These are phyloP conservation scores for Aegilops speltoides DNA, from an alignment of 176 grass and related monocot genomes.

Conservation along the genomic window DNA sequence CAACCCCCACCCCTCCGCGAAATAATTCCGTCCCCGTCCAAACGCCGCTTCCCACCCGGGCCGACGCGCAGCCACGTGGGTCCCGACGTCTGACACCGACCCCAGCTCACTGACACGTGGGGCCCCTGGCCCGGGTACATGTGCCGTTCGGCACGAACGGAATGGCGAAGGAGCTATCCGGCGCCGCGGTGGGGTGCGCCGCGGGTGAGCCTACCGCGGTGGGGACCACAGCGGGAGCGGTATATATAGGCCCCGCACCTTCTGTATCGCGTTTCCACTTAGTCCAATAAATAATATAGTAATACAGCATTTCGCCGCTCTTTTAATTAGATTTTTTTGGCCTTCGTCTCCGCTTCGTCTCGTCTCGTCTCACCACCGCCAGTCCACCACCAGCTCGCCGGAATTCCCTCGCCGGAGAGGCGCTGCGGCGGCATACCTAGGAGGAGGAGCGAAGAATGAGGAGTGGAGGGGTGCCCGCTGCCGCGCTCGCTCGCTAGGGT, in stretches of 20 bases:
- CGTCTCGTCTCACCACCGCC: background rate
- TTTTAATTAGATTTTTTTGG: background rate
- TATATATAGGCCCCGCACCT: conserved; percentile 10
- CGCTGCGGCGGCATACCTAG: background rate
- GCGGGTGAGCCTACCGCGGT: background rate
- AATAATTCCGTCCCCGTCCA: conserved; percentile 26
- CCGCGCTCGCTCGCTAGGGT: conserved; percentile 22
- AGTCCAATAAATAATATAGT: background rate
- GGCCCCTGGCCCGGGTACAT: accelerated
- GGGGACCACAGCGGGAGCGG: background rate
- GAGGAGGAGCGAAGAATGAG: conserved; percentile 22
- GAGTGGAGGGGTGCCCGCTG: background rate
- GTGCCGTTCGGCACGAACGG: background rate
- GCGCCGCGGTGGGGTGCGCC: conserved; percentile 10
- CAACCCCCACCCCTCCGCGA: background rate
- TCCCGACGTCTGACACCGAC: background rate
- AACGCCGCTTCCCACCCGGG: background rate
- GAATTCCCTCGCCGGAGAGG: conserved; percentile 10
- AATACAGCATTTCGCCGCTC: background rate
- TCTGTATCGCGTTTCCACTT: conserved; percentile 29
- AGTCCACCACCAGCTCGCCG: conserved; percentile 12
- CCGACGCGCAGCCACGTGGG: background rate
- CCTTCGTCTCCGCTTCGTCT: conserved; percentile 15
- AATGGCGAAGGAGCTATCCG: background rate
- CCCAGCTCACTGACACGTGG: background rate